Evolutionary conservation across 2,329 filamentous ascomycete species (phyloP).

Genomic region (Colletotrichum spinosum): DNA sequence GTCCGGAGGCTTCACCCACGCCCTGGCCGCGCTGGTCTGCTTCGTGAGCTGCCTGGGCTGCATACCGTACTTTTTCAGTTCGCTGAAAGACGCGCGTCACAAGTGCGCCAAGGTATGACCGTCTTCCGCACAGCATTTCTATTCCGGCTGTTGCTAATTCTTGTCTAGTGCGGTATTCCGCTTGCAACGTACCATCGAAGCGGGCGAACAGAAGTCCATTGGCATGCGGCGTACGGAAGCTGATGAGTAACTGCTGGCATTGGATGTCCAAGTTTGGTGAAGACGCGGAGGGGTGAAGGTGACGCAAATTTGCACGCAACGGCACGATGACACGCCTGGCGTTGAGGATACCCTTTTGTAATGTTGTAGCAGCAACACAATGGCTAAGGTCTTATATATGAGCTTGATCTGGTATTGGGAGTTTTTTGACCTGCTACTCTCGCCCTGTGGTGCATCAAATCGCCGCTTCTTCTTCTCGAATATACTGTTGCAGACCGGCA

Average conservation of each 20-base stretch:
- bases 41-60: slow-evolving; percentile 41
- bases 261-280: too few relatives aligned
- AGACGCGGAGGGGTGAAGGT: too few relatives aligned
- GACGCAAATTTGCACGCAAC: too few relatives aligned
- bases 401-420: too few relatives aligned
- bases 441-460: too few relatives aligned
- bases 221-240: slow-evolving; percentile 27
- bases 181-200: slow-evolving; percentile 43
- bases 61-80: slow-evolving; percentile 40
- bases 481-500: too few relatives aligned
- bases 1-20: slow-evolving; percentile 41
- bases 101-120: slow-evolving; percentile 39
- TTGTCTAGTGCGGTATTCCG: slow-evolving; percentile 39
- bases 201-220: slow-evolving; percentile 41
- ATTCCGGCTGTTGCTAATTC: neutral
- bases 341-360: slow-evolving; percentile 25
- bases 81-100: slow-evolving; percentile 41
- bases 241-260: neutral
- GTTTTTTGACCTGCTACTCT: too few relatives aligned
- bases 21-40: slow-evolving; percentile 39
- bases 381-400: too few relatives aligned
- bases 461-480: too few relatives aligned
- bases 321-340: neutral
- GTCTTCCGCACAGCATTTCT: too few relatives aligned
- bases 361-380: too few relatives aligned